phyloP scores from a whole-genome alignment of 192 early-diverging fungal species.

The Rhizoclosmatium sp. region DNA sequence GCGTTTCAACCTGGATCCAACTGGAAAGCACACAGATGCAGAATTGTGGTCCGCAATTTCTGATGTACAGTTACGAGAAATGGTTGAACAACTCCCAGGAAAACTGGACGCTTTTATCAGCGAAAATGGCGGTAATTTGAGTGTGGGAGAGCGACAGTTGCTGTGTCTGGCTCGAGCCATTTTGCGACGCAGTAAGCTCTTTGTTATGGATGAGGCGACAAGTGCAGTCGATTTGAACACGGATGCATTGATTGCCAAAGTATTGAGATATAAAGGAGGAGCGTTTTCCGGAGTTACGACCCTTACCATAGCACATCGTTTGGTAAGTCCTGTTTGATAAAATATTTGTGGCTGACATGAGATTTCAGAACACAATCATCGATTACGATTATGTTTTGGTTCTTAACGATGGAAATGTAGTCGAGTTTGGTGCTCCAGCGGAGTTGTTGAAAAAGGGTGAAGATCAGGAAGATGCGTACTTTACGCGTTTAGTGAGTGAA shows the following conservation, averaged over 20 bases:
- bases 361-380: slow-evolving; percentile 43
- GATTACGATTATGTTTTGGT: slow-evolving; percentile 74
- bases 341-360: slow-evolving; percentile 6
- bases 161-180: slow-evolving; percentile 80
- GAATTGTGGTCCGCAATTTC: slow-evolving; percentile 75
- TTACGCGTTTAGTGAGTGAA: no score
- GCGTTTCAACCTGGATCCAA: slow-evolving; percentile 16
- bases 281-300: slow-evolving; percentile 54
- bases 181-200: slow-evolving; percentile 57
- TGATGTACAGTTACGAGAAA: slow-evolving; percentile 38
- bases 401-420: slow-evolving; percentile 72
- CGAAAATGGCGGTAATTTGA: slow-evolving; percentile 63
- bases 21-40: slow-evolving; percentile 26
- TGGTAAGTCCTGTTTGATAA: slow-evolving; percentile 39
- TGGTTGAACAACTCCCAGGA: slow-evolving; percentile 28
- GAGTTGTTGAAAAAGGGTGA: slow-evolving; percentile 15
- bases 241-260: slow-evolving; percentile 32
- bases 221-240: slow-evolving; percentile 56
- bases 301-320: slow-evolving; percentile 55
- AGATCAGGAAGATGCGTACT: no score
- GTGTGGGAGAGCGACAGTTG: slow-evolving; percentile 70
- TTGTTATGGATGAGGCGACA: slow-evolving; percentile 61
- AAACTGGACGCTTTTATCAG: slow-evolving; percentile 58
- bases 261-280: slow-evolving; percentile 8
- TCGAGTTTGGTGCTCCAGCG: slow-evolving; percentile 67